Evolutionary conservation across 805 yeast genomes (phyloP).

Genomic region (Candida gorgasii): DNA sequence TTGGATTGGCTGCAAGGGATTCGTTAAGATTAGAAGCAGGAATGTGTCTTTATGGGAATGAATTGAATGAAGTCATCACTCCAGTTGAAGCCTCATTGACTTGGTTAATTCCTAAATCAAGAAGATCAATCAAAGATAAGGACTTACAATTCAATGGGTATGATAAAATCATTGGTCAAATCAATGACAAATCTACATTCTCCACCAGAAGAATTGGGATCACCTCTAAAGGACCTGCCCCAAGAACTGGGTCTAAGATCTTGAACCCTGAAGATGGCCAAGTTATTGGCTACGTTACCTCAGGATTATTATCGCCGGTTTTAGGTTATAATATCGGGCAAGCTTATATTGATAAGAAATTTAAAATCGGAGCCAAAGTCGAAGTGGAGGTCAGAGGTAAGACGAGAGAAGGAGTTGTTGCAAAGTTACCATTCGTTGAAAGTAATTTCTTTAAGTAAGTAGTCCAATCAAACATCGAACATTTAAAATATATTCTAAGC

Average conservation of each 20-base stretch:
- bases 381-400: conserved; percentile 83
- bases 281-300: conserved; percentile 53
- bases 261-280: conserved; percentile 46
- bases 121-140: conserved; percentile 45
- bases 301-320: conserved; percentile 65
- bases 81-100: conserved; percentile 88
- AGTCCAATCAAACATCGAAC: background rate
- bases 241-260: conserved; percentile 76
- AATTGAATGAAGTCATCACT: conserved; percentile 72
- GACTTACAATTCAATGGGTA: conserved; percentile 72
- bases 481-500: background rate
- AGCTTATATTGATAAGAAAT: conserved; percentile 75
- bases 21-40: conserved; percentile 96
- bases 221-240: conserved; percentile 82
- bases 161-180: conserved; percentile 64
- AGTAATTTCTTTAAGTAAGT: conserved; percentile 53
- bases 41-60: conserved; percentile 96
- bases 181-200: conserved; percentile 61
- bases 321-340: conserved; percentile 84
- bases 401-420: conserved; percentile 68
- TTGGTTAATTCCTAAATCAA: conserved; percentile 85
- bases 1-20: conserved; percentile 98
- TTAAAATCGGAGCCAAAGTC: conserved; percentile 72
- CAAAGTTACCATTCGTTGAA: conserved; percentile 82
- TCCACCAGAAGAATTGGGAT: conserved; percentile 72